Evolutionary conservation across 345 rosid genomes (phyloP).

Genomic region (Zanthoxylum bungeanum): DNA sequence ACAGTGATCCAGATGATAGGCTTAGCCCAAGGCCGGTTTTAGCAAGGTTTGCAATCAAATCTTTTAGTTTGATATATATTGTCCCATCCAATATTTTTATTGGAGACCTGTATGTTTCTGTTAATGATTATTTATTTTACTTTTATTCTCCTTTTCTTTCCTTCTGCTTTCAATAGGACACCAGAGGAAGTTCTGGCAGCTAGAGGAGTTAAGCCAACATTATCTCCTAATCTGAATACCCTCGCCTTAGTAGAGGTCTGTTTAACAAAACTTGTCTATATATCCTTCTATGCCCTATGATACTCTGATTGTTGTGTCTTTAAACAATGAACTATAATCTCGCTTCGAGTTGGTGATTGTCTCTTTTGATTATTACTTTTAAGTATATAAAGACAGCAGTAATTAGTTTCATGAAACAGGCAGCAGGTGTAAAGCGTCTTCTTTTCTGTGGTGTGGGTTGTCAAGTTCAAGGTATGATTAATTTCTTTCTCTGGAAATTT

Average conservation of each 20-base stretch:
- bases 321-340: not conserved
- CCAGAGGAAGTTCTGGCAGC: slow-evolving; percentile 96
- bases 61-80: slow-evolving; percentile 9
- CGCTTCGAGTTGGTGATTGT: not conserved
- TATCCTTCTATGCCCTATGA: not conserved
- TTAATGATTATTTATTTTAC: not conserved
- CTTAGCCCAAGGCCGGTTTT: slow-evolving; percentile 83
- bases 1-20: slow-evolving; percentile 92
- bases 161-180: slow-evolving; percentile 43
- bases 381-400: not conserved
- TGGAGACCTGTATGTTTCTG: not conserved
- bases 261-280: not conserved
- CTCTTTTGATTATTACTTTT: not conserved
- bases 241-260: slow-evolving; percentile 85
- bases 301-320: not conserved
- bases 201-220: slow-evolving; percentile 91
- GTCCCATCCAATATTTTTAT: slow-evolving; percentile 9
- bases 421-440: slow-evolving; percentile 92
- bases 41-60: slow-evolving; percentile 57
- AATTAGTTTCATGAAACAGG: slow-evolving; percentile 36
- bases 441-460: slow-evolving; percentile 98
- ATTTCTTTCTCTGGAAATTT: slow-evolving; percentile 11
- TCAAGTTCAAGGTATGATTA: slow-evolving; percentile 83
- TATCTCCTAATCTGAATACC: slow-evolving; percentile 89
- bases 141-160: not conserved